Percentiles rank a stretch among this genome's conserved stretches.
Conservation (phyloP, 768 basidiomycete species). For the Lactarius psammicola region DNA sequence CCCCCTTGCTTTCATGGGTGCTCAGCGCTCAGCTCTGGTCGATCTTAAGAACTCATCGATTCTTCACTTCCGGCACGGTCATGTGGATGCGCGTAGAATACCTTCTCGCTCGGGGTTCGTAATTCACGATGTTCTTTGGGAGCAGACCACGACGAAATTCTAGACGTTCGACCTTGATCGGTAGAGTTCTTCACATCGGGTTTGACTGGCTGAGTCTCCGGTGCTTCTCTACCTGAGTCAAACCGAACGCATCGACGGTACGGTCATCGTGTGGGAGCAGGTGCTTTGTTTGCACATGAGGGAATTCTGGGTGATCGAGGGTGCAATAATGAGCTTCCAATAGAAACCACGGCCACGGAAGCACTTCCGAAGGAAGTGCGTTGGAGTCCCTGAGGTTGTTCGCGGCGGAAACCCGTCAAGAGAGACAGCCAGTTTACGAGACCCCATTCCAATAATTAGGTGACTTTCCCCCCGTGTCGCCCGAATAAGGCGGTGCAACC, state of each 20-base stretch:
- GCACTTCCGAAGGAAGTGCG: slow-evolving; percentile 9
- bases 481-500: slow-evolving; percentile 5
- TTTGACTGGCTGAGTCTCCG: slow-evolving; percentile 12
- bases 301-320: slow-evolving; percentile 7
- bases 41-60: slow-evolving; percentile 3
- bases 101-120: slow-evolving; percentile 2
- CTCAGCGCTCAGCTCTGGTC: neutral
- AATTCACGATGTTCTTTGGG: slow-evolving; percentile 8
- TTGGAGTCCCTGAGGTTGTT: slow-evolving; percentile 6
- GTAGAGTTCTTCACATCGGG: slow-evolving; percentile 21
- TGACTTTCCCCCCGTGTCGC: slow-evolving; percentile 9
- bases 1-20: neutral
- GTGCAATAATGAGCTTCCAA: slow-evolving; percentile 9
- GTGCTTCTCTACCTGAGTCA: slow-evolving; percentile 21
- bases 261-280: slow-evolving; percentile 11
- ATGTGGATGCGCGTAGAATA: slow-evolving; percentile 11
- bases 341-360: slow-evolving; percentile 13
- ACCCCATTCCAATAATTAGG: slow-evolving; percentile 6
- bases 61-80: neutral
- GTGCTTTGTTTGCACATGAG: slow-evolving; percentile 15
- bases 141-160: neutral
- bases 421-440: slow-evolving; percentile 11
- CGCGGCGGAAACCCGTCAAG: neutral
- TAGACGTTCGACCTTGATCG: slow-evolving; percentile 13
- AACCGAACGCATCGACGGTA: slow-evolving; percentile 8